Evolutionary conservation across 768 basidiomycete species (phyloP), one percentile per base, ranked within the genome.

Genomic region (Strobilomyces dryophilus): DNA sequence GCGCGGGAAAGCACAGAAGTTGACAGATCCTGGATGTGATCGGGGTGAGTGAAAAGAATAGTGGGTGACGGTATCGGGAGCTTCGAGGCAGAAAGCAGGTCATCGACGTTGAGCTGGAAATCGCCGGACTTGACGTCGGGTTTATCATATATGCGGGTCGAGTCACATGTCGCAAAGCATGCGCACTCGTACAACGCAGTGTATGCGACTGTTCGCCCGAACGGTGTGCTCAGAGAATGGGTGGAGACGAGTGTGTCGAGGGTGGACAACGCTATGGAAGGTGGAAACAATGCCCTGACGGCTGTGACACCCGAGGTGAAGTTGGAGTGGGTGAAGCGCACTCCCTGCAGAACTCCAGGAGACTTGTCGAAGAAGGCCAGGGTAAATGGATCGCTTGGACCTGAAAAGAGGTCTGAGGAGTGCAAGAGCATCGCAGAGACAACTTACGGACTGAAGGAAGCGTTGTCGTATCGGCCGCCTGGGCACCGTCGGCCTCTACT

Each of bases 281-380:
- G 73, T 3, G 94, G 92, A 59, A 95, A 81, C 20, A 94, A 66
- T 5, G 84, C 80, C 34, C 88, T 84, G 21, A 83, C 74, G 4
- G 87, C 88, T 0, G 91, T 83, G n/a, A 94, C 86, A 32, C 91
- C 94, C 4, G 94, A 90, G 3, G 92, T 95, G 53, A 95, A 65
- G 58, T 92, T 93, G 66, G 88, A 79, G 66, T 93, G 90, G 0
- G 90, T 90, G 31, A 94, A 71, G 54, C 84, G 83, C 8, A 79
- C 79, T 21, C 79, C 85, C 51, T 79, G 79, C 8, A 86, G 65
- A 36, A 76, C 73, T 32, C 85, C 80, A 18, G 75, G 70, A 18
- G 76, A 61, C 1, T 76, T 74, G 59, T 76, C 72, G 58, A 78
- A 85, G 76, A 85, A 89, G 1, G 84, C 78, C 6, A 89, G 76